Evolutionary conservation across 352 stramenopile species (phyloP).

Genomic region (Globisporangium recalcitrans): DNA sequence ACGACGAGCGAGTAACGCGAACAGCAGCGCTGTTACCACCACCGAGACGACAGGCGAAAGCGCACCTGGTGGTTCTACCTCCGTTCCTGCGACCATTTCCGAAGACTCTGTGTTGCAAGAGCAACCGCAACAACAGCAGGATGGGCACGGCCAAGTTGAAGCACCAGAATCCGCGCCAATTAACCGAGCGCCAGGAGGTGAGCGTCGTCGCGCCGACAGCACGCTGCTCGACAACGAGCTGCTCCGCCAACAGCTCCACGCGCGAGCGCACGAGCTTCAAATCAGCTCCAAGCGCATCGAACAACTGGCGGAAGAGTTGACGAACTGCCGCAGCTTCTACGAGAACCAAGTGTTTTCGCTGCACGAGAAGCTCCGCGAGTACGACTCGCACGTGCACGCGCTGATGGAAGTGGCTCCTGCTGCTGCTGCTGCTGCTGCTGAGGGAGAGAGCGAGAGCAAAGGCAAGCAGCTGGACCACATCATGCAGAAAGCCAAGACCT

Average conservation of each 20-base stretch:
- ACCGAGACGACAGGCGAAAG: neutral
- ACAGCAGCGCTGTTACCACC: neutral
- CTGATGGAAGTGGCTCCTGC: conserved; percentile 28
- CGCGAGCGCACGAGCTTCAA: conserved; percentile 42
- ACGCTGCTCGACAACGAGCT: conserved; percentile 42
- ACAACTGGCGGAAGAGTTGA: conserved; percentile 39
- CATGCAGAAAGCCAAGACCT: conserved; percentile 44
- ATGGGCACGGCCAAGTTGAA: neutral
- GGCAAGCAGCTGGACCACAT: conserved; percentile 41
- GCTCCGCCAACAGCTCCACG: conserved; percentile 44
- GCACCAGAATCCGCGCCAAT: neutral
- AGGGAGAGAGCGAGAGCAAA: conserved; percentile 33
- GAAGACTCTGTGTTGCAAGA: conserved; percentile 11
- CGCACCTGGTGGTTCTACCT: neutral
- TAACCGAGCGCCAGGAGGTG: neutral
- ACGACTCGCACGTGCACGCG: conserved; percentile 37
- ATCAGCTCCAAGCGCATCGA: conserved; percentile 39
- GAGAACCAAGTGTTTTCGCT: conserved; percentile 40
- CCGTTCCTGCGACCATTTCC: conserved; percentile 2
- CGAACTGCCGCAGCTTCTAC: conserved; percentile 50
- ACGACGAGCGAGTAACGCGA: conserved; percentile 10
- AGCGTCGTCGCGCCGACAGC: conserved; percentile 16
- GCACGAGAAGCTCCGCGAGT: conserved; percentile 45
- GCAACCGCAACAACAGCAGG: neutral
- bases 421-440: neutral